These are phyloP conservation scores for Cercospora berteroae DNA, from an alignment of 2,329 filamentous ascomycete genomes.

Conservation along the genomic window DNA sequence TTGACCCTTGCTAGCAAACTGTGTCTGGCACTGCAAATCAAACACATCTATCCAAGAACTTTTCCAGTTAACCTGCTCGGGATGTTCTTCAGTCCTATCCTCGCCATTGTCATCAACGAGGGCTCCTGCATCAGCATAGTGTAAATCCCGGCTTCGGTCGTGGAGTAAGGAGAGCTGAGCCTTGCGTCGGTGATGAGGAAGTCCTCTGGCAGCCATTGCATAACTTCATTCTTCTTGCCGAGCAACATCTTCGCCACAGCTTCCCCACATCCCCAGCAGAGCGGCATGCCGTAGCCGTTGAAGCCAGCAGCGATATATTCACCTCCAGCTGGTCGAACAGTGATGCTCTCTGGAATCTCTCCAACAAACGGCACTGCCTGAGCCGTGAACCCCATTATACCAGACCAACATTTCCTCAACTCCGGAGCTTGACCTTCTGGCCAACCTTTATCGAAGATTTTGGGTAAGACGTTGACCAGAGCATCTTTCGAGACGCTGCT, in stretches of 20 bases:
- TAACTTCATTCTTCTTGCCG: constrained; percentile 14
- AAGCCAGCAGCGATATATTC: constrained; percentile 27
- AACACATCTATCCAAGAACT: neutral
- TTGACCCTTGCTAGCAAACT: neutral
- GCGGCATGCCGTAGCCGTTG: constrained; percentile 28
- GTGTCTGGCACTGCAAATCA: neutral
- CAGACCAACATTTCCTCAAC: constrained; percentile 21
- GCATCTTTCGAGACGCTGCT: constrained; percentile 15
- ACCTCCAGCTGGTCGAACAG: constrained; percentile 12
- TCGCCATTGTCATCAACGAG: neutral
- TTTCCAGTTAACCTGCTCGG: neutral
- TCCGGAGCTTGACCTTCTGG: constrained; percentile 12
- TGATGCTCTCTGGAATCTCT: constrained; percentile 10
- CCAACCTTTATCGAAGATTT: constrained; percentile 23
- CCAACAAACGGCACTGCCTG: constrained; percentile 20
- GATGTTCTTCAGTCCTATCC: neutral
- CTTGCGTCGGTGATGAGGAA: constrained; percentile 20
- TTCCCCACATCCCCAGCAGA: constrained; percentile 26
- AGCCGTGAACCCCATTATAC: constrained; percentile 15
- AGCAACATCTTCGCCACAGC: constrained; percentile 28
- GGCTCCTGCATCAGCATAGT: constrained; percentile 19
- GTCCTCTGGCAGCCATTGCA: constrained; percentile 18
- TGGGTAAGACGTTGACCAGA: constrained; percentile 15
- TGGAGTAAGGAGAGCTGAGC: constrained; percentile 15
- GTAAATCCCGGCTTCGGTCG: constrained; percentile 18